These are phyloP conservation scores for Aspergillus sp. DNA, from an alignment of 2,329 filamentous ascomycete genomes.

Conservation along the genomic window DNA sequence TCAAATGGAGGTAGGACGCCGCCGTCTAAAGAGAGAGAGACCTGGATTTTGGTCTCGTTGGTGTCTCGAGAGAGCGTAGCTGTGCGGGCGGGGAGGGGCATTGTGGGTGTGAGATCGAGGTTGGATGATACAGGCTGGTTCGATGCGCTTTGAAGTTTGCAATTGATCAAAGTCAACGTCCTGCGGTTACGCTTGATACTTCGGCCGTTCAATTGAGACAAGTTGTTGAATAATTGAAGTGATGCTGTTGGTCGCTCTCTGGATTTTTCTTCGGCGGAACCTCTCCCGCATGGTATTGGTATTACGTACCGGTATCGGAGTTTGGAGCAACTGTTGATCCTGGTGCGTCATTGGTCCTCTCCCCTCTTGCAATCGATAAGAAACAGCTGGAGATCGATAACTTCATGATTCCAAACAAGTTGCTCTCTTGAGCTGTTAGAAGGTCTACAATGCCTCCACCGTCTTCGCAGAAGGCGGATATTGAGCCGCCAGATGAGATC, in stretches of 20 bases:
- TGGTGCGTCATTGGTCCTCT: slow-evolving; percentile 9
- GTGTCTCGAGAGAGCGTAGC: slow-evolving; percentile 83
- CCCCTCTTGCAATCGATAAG: background rate
- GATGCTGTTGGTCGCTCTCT: background rate
- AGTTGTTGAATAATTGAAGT: slow-evolving; percentile 6
- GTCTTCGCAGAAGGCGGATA: slow-evolving; percentile 37
- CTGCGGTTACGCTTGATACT: background rate
- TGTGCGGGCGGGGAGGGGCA: slow-evolving; percentile 61
- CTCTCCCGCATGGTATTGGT: slow-evolving; percentile 6
- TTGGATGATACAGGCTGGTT: background rate
- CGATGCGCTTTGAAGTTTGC: background rate
- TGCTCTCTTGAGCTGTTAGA: background rate
- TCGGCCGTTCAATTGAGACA: slow-evolving; percentile 4
- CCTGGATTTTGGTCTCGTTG: slow-evolving; percentile 96
- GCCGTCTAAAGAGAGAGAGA: slow-evolving; percentile 91
- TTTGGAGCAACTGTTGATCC: slow-evolving; percentile 14
- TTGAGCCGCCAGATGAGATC: slow-evolving; percentile 44
- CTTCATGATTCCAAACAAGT: background rate
- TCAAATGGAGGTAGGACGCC: slow-evolving; percentile 57
- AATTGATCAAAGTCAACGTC: background rate
- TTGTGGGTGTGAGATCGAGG: background rate
- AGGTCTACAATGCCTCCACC: slow-evolving; percentile 41
- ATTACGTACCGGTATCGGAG: slow-evolving; percentile 4
- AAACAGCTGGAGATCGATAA: background rate
- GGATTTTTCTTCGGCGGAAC: slow-evolving; percentile 6